Percentiles rank a stretch among this genome's conserved stretches.
phyloP scores from a whole-genome alignment of 257 asterid species.

The Solanum sitiens region DNA sequence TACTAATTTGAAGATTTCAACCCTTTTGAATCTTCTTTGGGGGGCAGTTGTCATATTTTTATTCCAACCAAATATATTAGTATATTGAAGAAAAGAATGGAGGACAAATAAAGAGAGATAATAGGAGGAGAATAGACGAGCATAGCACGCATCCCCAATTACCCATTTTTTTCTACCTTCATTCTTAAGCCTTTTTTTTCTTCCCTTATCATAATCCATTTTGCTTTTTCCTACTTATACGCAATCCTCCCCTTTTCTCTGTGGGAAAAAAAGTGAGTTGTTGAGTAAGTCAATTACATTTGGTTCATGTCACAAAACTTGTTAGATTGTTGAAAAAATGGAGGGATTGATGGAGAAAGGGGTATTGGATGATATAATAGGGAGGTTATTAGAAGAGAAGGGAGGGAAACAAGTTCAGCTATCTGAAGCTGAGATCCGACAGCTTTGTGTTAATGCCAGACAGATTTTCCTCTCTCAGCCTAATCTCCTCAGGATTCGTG shows the following conservation, averaged over 20 bases:
- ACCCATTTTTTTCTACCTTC: neutral
- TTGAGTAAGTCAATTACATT: neutral
- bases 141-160: conserved; percentile 10
- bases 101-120: neutral
- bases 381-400: conserved; percentile 71
- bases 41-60: neutral
- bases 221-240: neutral
- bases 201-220: neutral
- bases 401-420: conserved; percentile 90
- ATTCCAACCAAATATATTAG: neutral
- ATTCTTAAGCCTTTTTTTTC: neutral
- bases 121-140: conserved; percentile 11
- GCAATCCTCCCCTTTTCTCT: neutral
- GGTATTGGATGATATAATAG: conserved; percentile 71
- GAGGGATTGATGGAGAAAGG: conserved; percentile 73
- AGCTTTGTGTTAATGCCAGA: conserved; percentile 76
- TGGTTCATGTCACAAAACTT: neutral
- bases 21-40: conserved; percentile 12
- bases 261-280: neutral
- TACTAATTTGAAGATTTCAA: conserved; percentile 18
- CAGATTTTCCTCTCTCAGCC: conserved; percentile 75
- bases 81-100: neutral
- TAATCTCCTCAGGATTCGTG: conserved; percentile 51
- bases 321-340: conserved; percentile 40
- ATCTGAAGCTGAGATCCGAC: conserved; percentile 96